Evolutionary conservation across 768 basidiomycete species (phyloP).

Genomic region (Aureoboletus auriporus): DNA sequence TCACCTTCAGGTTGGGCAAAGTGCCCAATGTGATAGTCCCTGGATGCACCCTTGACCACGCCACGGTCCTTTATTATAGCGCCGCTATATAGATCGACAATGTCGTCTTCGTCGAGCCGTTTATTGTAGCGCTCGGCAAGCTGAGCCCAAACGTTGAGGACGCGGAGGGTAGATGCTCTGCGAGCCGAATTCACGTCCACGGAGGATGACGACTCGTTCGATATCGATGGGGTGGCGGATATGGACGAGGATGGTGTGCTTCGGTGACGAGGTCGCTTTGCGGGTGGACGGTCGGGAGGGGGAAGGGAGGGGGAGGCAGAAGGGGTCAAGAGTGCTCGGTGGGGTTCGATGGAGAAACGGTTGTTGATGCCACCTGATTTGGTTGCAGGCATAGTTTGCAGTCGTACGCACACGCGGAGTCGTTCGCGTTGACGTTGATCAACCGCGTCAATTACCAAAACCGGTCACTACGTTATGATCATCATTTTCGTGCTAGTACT

Average conservation of each 20-base stretch:
- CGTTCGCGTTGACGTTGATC: conserved; percentile 8
- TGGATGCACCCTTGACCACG: conserved; percentile 43
- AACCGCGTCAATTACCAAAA: conserved; percentile 16
- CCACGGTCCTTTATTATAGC: conserved; percentile 69
- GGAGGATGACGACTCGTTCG: conserved; percentile 24
- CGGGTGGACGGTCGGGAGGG: conserved; percentile 36
- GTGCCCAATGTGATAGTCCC: conserved; percentile 48
- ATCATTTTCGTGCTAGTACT: conserved; percentile 5
- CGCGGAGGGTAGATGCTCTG: conserved; percentile 47
- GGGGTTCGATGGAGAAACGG: conserved; percentile 12
- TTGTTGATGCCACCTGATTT: neutral
- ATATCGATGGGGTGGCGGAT: conserved; percentile 31
- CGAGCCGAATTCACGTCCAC: conserved; percentile 52
- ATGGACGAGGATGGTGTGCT: conserved; percentile 43
- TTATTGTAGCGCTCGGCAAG: conserved; percentile 66
- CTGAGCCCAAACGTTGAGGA: conserved; percentile 61
- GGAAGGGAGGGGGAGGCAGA: conserved; percentile 27
- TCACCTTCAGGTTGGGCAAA: conserved; percentile 40
- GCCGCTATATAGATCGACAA: conserved; percentile 62
- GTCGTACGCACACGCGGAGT: neutral
- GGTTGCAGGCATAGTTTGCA: conserved; percentile 11
- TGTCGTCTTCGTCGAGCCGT: conserved; percentile 73
- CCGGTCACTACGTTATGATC: neutral
- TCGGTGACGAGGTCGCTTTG: conserved; percentile 48
- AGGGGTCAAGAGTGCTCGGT: conserved; percentile 18